phyloP scores from a whole-genome alignment of 192 early-diverging fungal species.

The Backusella sp. region DNA sequence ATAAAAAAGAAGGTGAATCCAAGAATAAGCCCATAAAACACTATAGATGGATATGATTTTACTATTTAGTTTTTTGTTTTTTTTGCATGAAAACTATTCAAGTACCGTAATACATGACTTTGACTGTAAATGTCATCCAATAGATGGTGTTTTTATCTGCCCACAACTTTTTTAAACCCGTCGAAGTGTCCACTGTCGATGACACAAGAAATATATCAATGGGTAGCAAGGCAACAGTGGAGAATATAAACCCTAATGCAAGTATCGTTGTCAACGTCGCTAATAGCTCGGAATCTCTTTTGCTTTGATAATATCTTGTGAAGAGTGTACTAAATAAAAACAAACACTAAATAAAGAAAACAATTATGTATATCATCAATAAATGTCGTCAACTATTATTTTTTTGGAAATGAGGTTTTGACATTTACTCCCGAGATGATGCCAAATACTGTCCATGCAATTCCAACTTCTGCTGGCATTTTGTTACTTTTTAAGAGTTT shows the following conservation, averaged over 20 bases:
- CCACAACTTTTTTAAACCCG: slow-evolving; percentile 56
- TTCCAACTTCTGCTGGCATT: slow-evolving; percentile 34
- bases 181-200: slow-evolving; percentile 43
- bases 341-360: slow-evolving; percentile 27
- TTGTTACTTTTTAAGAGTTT: background rate
- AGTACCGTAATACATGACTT: slow-evolving; percentile 47
- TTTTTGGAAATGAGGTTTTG: background rate
- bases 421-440: slow-evolving; percentile 22
- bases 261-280: slow-evolving; percentile 41
- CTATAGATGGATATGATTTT: slow-evolving; percentile 21
- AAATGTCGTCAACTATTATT: background rate
- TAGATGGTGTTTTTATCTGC: slow-evolving; percentile 47
- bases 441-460: slow-evolving; percentile 49
- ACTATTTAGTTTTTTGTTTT: background rate
- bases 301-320: slow-evolving; percentile 46
- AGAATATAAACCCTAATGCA: slow-evolving; percentile 40
- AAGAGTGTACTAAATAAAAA: slow-evolving; percentile 43
- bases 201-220: slow-evolving; percentile 61
- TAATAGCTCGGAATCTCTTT: slow-evolving; percentile 40
- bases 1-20: slow-evolving; percentile 46
- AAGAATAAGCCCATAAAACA: slow-evolving; percentile 42
- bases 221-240: slow-evolving; percentile 46
- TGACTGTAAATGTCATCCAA: slow-evolving; percentile 37
- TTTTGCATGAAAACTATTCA: background rate
- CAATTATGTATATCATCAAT: background rate